Evolutionary conservation across 345 rosid genomes (phyloP), one percentile per base, ranked within the genome.

Genomic region (Hypericum perforatum): DNA sequence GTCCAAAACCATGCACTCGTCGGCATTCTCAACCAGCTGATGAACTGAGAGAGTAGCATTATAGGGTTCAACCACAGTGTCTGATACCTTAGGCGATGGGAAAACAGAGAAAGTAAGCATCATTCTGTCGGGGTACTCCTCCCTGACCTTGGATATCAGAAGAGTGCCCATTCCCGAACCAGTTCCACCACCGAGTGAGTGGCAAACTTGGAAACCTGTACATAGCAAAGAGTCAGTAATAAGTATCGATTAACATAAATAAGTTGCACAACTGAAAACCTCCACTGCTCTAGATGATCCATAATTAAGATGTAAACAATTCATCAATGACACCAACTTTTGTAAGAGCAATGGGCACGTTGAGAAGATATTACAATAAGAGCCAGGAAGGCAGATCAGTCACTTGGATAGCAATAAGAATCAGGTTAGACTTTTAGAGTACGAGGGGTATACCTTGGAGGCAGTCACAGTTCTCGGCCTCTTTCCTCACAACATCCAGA

Each of bases 121-220:
- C 84, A 78, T 78, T 45, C 81, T 67, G 39, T 78, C 84, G 0
- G 84, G 84, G 49, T 72, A 78, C 45, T 78, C 84, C 59, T 78
- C 84, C 54, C 84, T 70, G 65, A 78, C 73, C 76, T 78, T 75
- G 42, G 84, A 78, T 48, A 78, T 78, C 58, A 78, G 59, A 42
- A 78, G 62, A 37, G 84, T 75, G 45, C 84, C 84, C 84, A 78
- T 78, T 52, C 84, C 84, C 15, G 84, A 75, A 11, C 81, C 84
- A 8, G 84, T 78, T 32, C 83, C 83, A 12, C 83, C 83, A 66
- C 83, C 83, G 8, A 78, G 70, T 7, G 83, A 78, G 62, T 78
- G 84, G 53, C 84, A 78, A 7, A 78, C 59, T 69, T 78, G 84
- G 50, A 78, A 78, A 7, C 84, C 84, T 78, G 44, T 46, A 61